Percentiles rank a stretch among this genome's conserved stretches.
Conservation (phyloP, 345 rosid genomes). For the Mangifera indica region DNA sequence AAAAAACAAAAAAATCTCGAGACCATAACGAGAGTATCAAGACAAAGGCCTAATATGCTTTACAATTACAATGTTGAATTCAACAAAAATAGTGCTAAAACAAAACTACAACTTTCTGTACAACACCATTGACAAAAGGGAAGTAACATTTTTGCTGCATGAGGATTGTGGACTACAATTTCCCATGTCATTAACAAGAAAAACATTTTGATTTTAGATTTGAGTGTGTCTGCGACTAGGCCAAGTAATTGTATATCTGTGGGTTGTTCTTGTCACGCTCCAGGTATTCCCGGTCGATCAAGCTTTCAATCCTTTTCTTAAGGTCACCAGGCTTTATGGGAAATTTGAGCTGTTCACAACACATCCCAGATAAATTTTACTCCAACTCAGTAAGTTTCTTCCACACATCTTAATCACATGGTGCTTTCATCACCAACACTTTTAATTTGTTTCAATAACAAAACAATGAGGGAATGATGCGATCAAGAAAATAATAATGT, state of each 20-base stretch:
- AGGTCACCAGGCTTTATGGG: conserved; percentile 94
- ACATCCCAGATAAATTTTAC: too few species aligned
- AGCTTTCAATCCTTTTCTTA: conserved; percentile 96
- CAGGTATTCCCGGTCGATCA: conserved; percentile 93
- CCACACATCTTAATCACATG: not conserved
- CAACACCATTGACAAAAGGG: conserved; percentile 27
- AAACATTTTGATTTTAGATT: not conserved
- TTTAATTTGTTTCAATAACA: not conserved
- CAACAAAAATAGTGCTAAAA: conserved; percentile 5
- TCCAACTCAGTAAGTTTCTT: not conserved
- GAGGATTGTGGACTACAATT: not conserved
- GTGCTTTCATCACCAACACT: conserved; percentile 4
- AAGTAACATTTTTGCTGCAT: conserved; percentile 9
- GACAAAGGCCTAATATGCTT: conserved; percentile 28
- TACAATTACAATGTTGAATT: conserved; percentile 33
- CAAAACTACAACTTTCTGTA: conserved; percentile 36
- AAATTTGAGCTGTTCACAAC: conserved; percentile 74
- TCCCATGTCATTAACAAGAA: conserved; percentile 27
- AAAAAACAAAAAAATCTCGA: conserved; percentile 20
- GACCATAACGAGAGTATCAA: conserved; percentile 7
- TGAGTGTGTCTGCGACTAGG: conserved; percentile 27
- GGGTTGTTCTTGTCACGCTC: conserved; percentile 99
- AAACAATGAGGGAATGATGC: too few species aligned
- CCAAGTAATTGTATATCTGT: conserved; percentile 94
- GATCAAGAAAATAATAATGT: not conserved